Percentiles rank a stretch among this genome's conserved stretches.
Evolutionary conservation across 371 early-diverging fungal genomes (phyloP).

Genomic region (Dinochytrium kinnereticum): DNA sequence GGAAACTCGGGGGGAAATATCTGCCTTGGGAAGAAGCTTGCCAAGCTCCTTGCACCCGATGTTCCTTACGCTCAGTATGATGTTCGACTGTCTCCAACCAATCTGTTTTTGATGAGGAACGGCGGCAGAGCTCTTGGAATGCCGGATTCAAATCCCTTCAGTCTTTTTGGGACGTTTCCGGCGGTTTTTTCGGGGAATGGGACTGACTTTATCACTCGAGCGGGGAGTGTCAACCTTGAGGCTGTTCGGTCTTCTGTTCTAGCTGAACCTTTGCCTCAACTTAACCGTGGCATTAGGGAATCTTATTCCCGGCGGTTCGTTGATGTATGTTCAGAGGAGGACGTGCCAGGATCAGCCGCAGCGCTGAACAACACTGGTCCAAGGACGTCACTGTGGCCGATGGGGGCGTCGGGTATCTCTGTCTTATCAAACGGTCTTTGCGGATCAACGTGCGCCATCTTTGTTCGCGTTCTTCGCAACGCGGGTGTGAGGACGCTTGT

Average conservation of each 20-base stretch:
- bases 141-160: neutral
- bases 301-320: neutral
- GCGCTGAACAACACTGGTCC: too few relatives aligned
- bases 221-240: neutral
- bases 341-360: neutral
- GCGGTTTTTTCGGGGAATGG: neutral
- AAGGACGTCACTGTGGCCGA: neutral
- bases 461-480: constrained; percentile 23
- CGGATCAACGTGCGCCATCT: constrained; percentile 45
- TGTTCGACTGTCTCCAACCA: neutral
- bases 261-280: neutral
- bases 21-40: neutral
- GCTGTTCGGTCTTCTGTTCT: neutral
- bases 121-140: neutral
- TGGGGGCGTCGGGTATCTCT: constrained; percentile 9
- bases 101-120: neutral
- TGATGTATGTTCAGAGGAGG: neutral
- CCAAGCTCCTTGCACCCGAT: neutral
- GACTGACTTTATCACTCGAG: too few relatives aligned
- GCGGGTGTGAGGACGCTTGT: constrained; percentile 30
- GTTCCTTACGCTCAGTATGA: neutral
- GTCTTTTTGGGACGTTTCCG: neutral
- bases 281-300: neutral
- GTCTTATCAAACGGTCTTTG: constrained; percentile 42
- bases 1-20: neutral